phyloP scores from a whole-genome alignment of 2,329 filamentous ascomycete species.

The Cercospora berteroae region DNA sequence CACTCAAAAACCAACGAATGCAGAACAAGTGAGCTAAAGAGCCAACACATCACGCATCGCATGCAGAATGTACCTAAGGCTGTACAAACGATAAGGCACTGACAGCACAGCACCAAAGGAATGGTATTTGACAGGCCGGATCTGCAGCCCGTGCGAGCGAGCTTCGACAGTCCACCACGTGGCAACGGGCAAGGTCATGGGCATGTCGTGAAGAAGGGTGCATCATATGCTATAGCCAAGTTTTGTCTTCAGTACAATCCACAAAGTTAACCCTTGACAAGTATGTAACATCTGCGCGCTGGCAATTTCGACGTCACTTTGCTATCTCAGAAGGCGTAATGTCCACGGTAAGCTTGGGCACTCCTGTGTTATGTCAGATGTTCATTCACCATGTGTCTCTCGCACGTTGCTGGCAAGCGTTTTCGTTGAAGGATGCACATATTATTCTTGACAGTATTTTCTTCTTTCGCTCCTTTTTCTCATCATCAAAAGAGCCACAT shows the following conservation, averaged over 20 bases:
- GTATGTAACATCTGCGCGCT: neutral
- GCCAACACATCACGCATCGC: too few species aligned
- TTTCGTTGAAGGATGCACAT: neutral
- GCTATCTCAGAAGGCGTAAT: too few species aligned
- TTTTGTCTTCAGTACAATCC: neutral
- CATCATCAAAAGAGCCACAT: neutral
- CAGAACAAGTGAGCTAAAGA: too few species aligned
- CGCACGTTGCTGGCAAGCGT: too few species aligned
- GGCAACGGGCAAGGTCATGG: neutral
- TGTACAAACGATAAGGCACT: neutral
- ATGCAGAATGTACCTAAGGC: neutral
- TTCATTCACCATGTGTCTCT: too few species aligned
- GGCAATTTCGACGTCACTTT: neutral
- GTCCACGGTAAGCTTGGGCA: too few species aligned
- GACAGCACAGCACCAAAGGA: neutral
- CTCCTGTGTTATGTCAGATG: too few species aligned
- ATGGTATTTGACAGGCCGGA: neutral
- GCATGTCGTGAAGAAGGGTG: neutral
- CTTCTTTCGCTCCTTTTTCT: neutral
- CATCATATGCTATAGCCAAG: neutral
- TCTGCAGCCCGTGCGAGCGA: neutral
- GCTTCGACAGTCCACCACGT: neutral
- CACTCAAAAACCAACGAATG: too few species aligned
- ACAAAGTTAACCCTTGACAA: neutral
- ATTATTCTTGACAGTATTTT: neutral